Evolutionary conservation across 75 land plant genomes (phyloP), one percentile per base, ranked within the genome.

Genomic region (Pinus albicaulis): DNA sequence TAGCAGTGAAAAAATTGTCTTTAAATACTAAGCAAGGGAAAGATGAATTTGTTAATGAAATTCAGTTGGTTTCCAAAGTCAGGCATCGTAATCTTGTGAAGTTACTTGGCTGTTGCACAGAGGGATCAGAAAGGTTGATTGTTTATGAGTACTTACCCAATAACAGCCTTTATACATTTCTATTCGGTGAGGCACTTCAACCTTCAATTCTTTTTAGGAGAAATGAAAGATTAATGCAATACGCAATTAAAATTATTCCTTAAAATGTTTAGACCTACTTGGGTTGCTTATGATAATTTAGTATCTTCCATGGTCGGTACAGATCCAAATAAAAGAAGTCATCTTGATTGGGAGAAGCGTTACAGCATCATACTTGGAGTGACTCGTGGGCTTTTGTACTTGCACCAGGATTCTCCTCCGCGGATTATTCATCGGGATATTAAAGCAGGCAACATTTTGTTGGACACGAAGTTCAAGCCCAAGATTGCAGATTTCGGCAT

Each of bases 341-440:
- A 60, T 8, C 63, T 73, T 16, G 65, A 71, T 41, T 84, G 86
- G 86, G 58, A 31, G 48, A 64, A 57, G 20, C 74, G 86, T 38
- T 81, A 71, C 62, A 81, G 76, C 52, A 77, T 81, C 4, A 77
- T 82, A 56, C 59, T 76, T 4, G 86, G 86, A 57, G 68, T 80
- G 16, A 84, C 83, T 26, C 68, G 70, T 55, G 86, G 86, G 13
- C 73, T 84, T 38, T 79, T 69, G 8, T 84, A 84, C 58, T 52
- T 84, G 22, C 86, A 84, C 63, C 74, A 76, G 59, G 53, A 77
- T 20, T 84, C 84, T 52, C 86, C 60, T 34, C n/a, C 65, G 28
- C 83, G 84, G 62, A 84, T 84, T 26, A 80, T 84, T 41, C 86
- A 84, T 74, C 65, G 86, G 26, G 86, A 84, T 77, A 80, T 84